These are phyloP conservation scores for Pascua sp. DNA, from an alignment of 1,284 basidiomycete species.

Conservation along the genomic window DNA sequence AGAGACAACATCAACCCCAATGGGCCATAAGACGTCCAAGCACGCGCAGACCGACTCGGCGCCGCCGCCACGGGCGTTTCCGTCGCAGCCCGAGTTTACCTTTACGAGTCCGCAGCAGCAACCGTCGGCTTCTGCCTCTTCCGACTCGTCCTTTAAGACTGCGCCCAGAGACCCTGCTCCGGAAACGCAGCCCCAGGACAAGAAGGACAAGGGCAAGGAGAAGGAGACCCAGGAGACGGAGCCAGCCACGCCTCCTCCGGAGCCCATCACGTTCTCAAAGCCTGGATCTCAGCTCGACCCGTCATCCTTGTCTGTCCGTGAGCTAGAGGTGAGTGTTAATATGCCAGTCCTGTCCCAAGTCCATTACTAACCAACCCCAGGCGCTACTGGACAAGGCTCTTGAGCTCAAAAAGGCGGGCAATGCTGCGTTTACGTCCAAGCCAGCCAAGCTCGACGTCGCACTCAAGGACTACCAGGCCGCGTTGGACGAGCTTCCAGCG, in stretches of 20 bases:
- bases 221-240: not conserved
- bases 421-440: conserved; percentile 32
- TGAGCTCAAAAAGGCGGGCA: conserved; percentile 34
- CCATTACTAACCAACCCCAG: conserved; percentile 8
- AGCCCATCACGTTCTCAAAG: not conserved
- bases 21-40: too few species aligned
- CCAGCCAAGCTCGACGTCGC: conserved; percentile 29
- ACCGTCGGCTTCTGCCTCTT: too few species aligned
- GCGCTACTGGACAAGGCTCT: conserved; percentile 26
- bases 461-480: conserved; percentile 28
- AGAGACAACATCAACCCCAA: too few species aligned
- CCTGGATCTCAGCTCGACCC: not conserved
- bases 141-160: too few species aligned
- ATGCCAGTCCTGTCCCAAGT: not conserved
- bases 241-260: not conserved
- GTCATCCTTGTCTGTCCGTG: not conserved
- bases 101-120: too few species aligned
- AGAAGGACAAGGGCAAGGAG: not conserved
- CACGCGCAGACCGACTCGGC: too few species aligned
- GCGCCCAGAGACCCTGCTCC: too few species aligned
- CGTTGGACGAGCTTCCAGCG: conserved; percentile 29
- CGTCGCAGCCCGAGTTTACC: too few species aligned
- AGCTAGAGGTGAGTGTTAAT: not conserved
- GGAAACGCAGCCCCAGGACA: not conserved
- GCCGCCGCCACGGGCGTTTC: too few species aligned